phyloP scores from a whole-genome alignment of 140 eudicot species.

The Erigeron philadelphicus region DNA sequence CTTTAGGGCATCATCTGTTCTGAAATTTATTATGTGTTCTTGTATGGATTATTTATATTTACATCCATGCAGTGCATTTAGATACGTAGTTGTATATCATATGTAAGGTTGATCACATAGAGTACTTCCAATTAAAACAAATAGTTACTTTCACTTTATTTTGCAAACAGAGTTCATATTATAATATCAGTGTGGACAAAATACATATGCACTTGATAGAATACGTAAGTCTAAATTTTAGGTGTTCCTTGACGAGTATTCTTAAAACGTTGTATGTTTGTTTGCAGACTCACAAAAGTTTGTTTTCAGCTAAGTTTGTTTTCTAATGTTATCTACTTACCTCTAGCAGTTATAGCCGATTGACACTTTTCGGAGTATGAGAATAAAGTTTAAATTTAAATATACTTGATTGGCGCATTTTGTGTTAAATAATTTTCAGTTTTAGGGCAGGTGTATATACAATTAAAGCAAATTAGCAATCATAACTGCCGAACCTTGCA shows the following conservation, averaged over 20 bases:
- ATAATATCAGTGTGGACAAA: not conserved
- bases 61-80: slow-evolving; percentile 5
- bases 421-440: too few relatives aligned
- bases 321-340: too few relatives aligned
- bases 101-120: not conserved
- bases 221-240: not conserved
- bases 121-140: not conserved
- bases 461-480: not conserved
- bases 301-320: too few relatives aligned
- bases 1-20: slow-evolving; percentile 6
- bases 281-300: too few relatives aligned
- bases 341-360: too few relatives aligned
- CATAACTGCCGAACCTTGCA: not conserved
- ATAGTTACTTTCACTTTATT: not conserved
- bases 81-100: not conserved
- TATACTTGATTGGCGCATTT: too few relatives aligned
- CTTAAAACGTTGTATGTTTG: not conserved
- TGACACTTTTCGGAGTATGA: too few relatives aligned
- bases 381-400: too few relatives aligned
- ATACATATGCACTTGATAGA: too few relatives aligned
- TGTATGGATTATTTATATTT: slow-evolving; percentile 16
- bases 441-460: not conserved
- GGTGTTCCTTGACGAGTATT: not conserved
- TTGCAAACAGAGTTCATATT: slow-evolving; percentile 9
- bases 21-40: not conserved